Evolutionary conservation across 352 stramenopile genomes (phyloP), one percentile per base, ranked within the genome.

Genomic region (Pythium rishiriense): DNA sequence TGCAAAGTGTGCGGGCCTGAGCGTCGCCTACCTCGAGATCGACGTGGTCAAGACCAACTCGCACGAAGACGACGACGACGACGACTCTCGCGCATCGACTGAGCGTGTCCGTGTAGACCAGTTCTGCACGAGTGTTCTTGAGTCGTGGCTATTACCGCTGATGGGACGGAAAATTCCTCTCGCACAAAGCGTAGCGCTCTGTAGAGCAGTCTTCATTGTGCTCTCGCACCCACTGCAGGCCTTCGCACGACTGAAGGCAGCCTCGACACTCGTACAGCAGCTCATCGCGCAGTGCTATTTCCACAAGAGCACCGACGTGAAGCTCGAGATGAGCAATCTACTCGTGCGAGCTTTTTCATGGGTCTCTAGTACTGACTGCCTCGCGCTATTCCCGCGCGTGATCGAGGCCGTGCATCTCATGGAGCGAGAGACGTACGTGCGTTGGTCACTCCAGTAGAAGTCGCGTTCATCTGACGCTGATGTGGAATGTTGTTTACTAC

Each of bases 1-100:
- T 3, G 82, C 81, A 11, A 68, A 69, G 29, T 91, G 76, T 53
- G 81, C 86, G 4, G 77, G 84, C 29, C 41, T 93, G 14, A 90
- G 82, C 58, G 73, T 88, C 11, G 76, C 86, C 14, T 88, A 85
- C 41, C 55, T 95, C 15, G 77, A 88, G 26, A 83, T 95, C 42
- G 86, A 95, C 59, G 51, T 77, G 11, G 9, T 76, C 4, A 56
- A 53, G 10, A 31, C 22, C 1, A 68, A 72, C 41, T 57, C 64
- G 3, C 47, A 49, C 21, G 70, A 78, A 12, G 45, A 74, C 21
- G 77, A 87, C 29, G 70, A 83, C 26, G 72, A 88, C 35, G 70
- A 79, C 33, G 39, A 75, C 12, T 26, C 35, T 9, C 72, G 70
- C 15, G 57, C 68, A 15, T 79, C 72, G 3, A 88, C 75, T 1